These are phyloP conservation scores for Cenchrus americanus DNA, from an alignment of 176 grass and related monocot genomes.

Conservation along the genomic window DNA sequence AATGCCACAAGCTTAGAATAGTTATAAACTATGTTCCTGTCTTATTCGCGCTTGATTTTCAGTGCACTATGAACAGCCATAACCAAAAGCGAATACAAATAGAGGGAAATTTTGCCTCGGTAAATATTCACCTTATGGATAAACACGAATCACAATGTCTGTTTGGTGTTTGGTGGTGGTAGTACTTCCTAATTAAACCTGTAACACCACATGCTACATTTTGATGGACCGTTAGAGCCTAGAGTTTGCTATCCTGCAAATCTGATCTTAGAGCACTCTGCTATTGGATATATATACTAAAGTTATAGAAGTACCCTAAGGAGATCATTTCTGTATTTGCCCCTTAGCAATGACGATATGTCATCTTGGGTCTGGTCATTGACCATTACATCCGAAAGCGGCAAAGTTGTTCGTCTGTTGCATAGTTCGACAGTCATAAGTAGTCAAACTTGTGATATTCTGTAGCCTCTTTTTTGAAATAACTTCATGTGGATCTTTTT, in stretches of 20 bases:
- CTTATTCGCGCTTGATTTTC: not conserved
- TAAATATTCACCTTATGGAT: not conserved
- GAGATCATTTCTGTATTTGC: not conserved
- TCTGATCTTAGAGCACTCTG: not conserved
- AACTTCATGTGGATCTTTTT: not conserved
- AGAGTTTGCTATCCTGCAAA: not conserved
- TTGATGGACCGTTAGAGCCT: not conserved
- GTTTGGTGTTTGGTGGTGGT: not conserved
- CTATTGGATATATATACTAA: not conserved
- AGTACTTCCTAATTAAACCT: not conserved
- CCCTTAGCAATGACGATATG: not conserved
- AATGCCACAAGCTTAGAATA: constrained; percentile 26
- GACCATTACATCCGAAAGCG: not conserved
- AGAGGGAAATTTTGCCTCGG: not conserved
- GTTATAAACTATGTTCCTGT: not conserved
- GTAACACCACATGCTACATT: constrained; percentile 17
- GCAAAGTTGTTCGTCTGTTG: not conserved
- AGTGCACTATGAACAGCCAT: not conserved
- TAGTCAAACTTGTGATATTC: not conserved
- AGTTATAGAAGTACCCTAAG: not conserved
- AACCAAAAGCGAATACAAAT: not conserved
- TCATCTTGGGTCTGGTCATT: not conserved
- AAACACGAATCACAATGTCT: not conserved
- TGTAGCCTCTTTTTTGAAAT: not conserved
- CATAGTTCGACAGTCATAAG: not conserved